Evolutionary conservation across 306 rosid genomes (phyloP).

Genomic region (Cucurbita maxima): DNA sequence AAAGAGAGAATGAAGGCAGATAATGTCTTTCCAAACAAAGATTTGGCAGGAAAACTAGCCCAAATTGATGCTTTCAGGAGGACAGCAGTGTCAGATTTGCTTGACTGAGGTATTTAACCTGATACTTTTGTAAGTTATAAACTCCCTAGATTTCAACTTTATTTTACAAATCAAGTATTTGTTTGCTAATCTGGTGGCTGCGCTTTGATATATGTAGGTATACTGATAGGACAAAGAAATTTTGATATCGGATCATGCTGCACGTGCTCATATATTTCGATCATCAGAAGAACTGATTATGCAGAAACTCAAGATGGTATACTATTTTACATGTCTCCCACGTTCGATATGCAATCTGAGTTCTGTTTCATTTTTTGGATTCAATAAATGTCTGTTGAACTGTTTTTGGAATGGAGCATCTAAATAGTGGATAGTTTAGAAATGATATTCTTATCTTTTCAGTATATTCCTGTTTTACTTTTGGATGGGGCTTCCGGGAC

Average conservation of each 20-base stretch:
- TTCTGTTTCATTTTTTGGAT: background rate
- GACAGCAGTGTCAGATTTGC: conserved; percentile 44
- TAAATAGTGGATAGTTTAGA: background rate
- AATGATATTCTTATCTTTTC: no score
- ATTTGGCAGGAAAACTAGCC: conserved; percentile 18
- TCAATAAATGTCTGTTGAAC: background rate
- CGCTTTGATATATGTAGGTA: background rate
- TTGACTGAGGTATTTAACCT: conserved; percentile 33
- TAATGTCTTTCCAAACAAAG: conserved; percentile 32
- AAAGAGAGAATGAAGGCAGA: conserved; percentile 69
- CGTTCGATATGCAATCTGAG: no score
- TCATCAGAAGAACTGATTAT: background rate
- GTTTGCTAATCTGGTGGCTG: background rate
- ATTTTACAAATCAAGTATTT: background rate
- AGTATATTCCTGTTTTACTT: background rate
- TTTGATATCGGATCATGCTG: background rate
- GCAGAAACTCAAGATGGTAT: background rate
- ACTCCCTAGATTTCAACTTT: background rate
- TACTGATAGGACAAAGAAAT: background rate
- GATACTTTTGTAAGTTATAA: background rate
- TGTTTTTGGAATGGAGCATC: background rate
- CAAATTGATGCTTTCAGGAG: conserved; percentile 58
- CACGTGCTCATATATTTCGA: background rate
- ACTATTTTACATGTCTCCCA: no score
- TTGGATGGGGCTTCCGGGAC: no score